These are phyloP conservation scores for Odontarrhena argentea DNA, from an alignment of 345 rosid genomes.

Conservation along the genomic window DNA sequence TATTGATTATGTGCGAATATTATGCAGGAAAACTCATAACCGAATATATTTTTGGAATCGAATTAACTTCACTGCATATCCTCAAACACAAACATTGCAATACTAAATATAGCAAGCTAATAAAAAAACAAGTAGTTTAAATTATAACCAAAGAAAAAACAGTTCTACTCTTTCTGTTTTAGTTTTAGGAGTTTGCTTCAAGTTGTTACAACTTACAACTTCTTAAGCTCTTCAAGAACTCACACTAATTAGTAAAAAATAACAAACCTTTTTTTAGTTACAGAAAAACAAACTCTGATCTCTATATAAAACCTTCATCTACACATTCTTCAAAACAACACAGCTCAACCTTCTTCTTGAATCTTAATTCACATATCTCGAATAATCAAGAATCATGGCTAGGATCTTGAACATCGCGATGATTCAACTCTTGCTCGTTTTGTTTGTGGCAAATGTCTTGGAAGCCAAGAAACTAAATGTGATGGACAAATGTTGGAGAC, in stretches of 20 bases:
- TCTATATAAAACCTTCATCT: conserved; percentile 26
- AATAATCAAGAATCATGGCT: conserved; percentile 35
- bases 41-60: not conserved
- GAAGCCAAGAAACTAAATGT: conserved; percentile 50
- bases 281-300: conserved; percentile 18
- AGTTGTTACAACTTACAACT: conserved; percentile 36
- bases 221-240: conserved; percentile 24
- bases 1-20: not conserved
- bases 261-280: conserved; percentile 25
- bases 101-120: conserved; percentile 29
- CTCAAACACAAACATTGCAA: not conserved
- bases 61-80: conserved; percentile 6
- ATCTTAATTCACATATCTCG: conserved; percentile 17
- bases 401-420: conserved; percentile 21
- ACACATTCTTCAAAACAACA: conserved; percentile 25
- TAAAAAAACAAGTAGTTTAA: not conserved
- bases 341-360: conserved; percentile 22
- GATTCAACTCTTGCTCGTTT: conserved; percentile 23
- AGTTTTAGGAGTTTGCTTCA: conserved; percentile 33
- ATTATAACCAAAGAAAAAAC: conserved; percentile 12
- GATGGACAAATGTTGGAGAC: conserved; percentile 75
- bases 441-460: conserved; percentile 31
- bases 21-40: not conserved
- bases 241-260: conserved; percentile 39
- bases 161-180: conserved; percentile 22